Conservation (phyloP, 257 asterid species). For the Solanum lycopersicoides region DNA sequence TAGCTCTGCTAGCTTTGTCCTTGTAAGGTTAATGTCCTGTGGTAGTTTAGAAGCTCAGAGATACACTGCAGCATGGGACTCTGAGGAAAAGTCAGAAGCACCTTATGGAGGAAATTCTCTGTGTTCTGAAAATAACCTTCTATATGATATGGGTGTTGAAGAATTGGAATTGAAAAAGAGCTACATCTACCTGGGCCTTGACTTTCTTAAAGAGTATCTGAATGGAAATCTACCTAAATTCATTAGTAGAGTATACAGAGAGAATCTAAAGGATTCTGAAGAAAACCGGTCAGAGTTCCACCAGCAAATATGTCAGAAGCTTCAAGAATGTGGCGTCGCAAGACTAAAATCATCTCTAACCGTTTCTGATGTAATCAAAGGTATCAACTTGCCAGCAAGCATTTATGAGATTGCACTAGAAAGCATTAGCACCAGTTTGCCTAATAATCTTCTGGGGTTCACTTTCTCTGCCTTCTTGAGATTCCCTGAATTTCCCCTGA, state of each 20-base stretch:
- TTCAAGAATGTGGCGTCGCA: constrained; percentile 23
- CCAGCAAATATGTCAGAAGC: constrained; percentile 26
- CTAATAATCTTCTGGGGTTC: constrained; percentile 27
- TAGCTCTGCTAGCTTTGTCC: constrained; percentile 38
- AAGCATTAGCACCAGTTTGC: constrained; percentile 36
- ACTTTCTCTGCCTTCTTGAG: constrained; percentile 28
- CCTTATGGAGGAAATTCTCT: constrained; percentile 26
- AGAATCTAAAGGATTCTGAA: constrained; percentile 4
- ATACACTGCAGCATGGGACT: constrained; percentile 42
- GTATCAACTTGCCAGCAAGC: constrained; percentile 51
- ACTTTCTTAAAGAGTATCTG: constrained; percentile 41
- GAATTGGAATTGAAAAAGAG: constrained; percentile 25
- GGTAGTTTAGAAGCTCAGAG: constrained; percentile 71
- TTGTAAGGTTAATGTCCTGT: constrained; percentile 52
- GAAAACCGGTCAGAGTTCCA: constrained; percentile 11
- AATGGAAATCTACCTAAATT: constrained; percentile 25
- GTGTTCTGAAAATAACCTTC: constrained; percentile 25
- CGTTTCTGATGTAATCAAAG: constrained; percentile 21
- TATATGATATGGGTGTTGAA: constrained; percentile 16
- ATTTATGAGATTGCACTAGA: constrained; percentile 54
- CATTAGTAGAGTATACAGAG: constrained; percentile 13
- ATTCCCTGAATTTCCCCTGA: background rate
- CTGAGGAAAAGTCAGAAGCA: constrained; percentile 11
- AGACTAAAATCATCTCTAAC: constrained; percentile 8
- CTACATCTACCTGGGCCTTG: constrained; percentile 26